A percentile compares a stretch with the other conserved stretches of the same genome.
Evolutionary conservation across 1,139 yeast genomes (phyloP).

Genomic region (Pichia sp.): DNA sequence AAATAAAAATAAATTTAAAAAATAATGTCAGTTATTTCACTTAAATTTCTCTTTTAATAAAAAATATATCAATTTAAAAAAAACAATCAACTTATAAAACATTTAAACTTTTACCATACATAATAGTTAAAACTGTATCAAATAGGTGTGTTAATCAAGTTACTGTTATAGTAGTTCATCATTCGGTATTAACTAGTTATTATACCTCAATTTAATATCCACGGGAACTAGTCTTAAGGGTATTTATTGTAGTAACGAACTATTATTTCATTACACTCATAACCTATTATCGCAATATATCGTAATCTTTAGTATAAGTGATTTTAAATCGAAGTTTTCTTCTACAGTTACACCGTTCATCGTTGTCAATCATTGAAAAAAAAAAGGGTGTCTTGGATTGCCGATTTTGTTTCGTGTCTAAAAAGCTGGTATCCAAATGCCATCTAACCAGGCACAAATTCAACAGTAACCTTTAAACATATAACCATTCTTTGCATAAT

Average conservation of each 20-base stretch:
- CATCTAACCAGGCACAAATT: background rate
- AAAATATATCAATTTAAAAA: background rate
- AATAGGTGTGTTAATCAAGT: background rate
- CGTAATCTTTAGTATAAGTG: background rate
- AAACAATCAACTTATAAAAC: background rate
- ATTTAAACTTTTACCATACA: background rate
- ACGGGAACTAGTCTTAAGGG: too few species aligned
- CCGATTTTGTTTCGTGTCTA: background rate
- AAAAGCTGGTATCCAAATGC: background rate
- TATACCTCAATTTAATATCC: too few species aligned
- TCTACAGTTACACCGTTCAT: too few species aligned
- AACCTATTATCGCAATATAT: background rate
- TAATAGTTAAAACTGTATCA: background rate
- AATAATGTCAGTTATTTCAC: background rate
- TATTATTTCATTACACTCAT: background rate
- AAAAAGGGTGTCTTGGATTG: too few species aligned
- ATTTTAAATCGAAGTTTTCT: too few species aligned
- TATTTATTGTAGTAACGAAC: background rate
- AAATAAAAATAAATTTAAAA: background rate
- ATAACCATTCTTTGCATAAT: conserved; percentile 15
- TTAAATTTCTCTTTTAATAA: background rate
- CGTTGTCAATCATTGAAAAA: background rate
- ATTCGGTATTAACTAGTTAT: background rate
- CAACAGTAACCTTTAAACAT: background rate
- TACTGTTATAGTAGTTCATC: background rate